phyloP scores from a whole-genome alignment of 768 basidiomycete species.

The Termitomyces sp. region DNA sequence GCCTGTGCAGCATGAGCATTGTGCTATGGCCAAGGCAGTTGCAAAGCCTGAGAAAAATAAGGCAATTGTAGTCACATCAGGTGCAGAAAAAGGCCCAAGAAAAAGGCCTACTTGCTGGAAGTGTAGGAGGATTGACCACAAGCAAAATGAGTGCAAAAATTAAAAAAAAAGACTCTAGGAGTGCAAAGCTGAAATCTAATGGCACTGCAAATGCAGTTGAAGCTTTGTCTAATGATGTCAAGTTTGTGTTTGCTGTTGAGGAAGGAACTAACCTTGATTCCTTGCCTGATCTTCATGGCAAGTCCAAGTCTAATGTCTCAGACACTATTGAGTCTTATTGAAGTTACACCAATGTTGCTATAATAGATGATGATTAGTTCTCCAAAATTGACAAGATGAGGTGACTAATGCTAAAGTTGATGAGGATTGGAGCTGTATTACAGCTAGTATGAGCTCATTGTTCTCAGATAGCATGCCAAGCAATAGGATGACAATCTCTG shows the following conservation, averaged over 20 bases:
- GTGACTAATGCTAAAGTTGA: neutral
- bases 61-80: neutral
- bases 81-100: conserved; percentile 14
- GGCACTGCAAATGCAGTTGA: too few relatives aligned
- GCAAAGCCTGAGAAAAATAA: too few relatives aligned
- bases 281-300: neutral
- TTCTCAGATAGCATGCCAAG: neutral
- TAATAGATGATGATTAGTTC: neutral
- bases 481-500: too few relatives aligned
- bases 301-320: neutral
- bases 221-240: too few relatives aligned
- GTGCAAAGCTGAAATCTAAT: neutral
- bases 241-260: neutral
- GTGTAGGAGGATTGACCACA: neutral
- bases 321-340: too few relatives aligned
- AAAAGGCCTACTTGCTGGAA: conserved; percentile 15
- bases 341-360: neutral
- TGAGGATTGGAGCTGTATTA: neutral
- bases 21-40: too few relatives aligned
- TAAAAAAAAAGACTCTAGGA: neutral
- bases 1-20: too few relatives aligned
- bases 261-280: neutral
- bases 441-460: too few relatives aligned
- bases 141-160: neutral
- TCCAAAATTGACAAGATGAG: neutral